Conservation (phyloP, 2,329 filamentous ascomycete genomes). For the Helminthosporium solani region DNA sequence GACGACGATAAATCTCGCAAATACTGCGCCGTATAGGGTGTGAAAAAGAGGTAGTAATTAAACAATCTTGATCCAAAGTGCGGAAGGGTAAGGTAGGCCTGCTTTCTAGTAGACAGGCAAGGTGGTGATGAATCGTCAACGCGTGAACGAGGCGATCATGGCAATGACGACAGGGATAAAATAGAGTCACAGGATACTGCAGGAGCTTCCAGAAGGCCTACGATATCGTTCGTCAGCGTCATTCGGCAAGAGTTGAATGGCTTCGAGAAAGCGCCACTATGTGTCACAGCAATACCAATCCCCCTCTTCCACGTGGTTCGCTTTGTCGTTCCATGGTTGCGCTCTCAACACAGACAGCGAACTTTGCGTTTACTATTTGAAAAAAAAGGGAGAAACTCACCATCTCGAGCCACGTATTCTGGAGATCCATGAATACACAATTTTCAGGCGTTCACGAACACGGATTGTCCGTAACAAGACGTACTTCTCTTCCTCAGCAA, state of each 20-base stretch:
- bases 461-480: constrained; percentile 69
- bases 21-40: neutral
- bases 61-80: neutral
- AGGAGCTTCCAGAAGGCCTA: constrained; percentile 35
- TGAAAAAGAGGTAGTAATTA: neutral
- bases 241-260: neutral
- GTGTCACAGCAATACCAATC: constrained; percentile 1
- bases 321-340: constrained; percentile 4
- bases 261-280: too few species aligned
- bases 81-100: constrained; percentile 3
- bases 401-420: constrained; percentile 69
- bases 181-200: constrained; percentile 39
- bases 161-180: constrained; percentile 24
- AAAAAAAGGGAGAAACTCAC: constrained; percentile 52
- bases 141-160: constrained; percentile 16
- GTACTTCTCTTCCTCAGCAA: constrained; percentile 78
- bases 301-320: neutral
- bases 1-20: too few species aligned
- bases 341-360: neutral
- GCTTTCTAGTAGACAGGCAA: constrained; percentile 1
- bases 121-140: neutral
- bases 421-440: constrained; percentile 76
- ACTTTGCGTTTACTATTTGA: neutral
- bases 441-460: constrained; percentile 78
- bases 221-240: neutral